A percentile compares a stretch with the other conserved stretches of the same genome.
Conservation (phyloP, 139 green algal species). For the Picocystis salinarum region DNA sequence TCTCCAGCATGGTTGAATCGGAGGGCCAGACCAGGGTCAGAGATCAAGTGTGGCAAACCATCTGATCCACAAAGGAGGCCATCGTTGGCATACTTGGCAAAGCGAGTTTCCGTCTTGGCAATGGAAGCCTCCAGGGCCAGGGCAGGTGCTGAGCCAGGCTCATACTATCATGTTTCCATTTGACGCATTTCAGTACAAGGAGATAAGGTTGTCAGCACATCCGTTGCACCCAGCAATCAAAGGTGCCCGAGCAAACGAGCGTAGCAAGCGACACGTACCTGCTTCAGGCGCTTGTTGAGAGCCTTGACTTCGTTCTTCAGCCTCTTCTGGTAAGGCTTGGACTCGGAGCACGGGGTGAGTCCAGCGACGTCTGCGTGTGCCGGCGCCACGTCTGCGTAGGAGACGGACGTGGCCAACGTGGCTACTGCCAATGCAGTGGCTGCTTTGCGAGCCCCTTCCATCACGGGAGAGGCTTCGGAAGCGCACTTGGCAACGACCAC, state of each 20-base stretch:
- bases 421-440: conserved; percentile 15
- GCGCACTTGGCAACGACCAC: no score
- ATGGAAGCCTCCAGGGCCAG: conserved; percentile 86
- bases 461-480: no score
- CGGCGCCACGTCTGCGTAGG: conserved; percentile 1
- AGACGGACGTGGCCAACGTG: conserved; percentile 6
- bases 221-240: neutral
- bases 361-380: conserved; percentile 75
- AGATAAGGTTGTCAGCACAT: no score
- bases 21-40: conserved; percentile 83
- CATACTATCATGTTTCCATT: conserved; percentile 44
- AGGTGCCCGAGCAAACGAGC: conserved; percentile 4
- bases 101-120: conserved; percentile 78
- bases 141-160: conserved; percentile 59
- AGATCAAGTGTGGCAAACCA: conserved; percentile 92
- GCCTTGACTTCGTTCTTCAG: conserved; percentile 85
- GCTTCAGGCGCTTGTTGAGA: conserved; percentile 64
- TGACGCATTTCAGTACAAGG: no score
- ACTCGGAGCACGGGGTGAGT: conserved; percentile 86
- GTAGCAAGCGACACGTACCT: conserved; percentile 25
- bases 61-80: conserved; percentile 92
- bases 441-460: conserved; percentile 12
- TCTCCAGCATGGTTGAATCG: conserved; percentile 83
- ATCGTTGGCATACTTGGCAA: conserved; percentile 73
- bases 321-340: conserved; percentile 81